Base-by-base conservation (phyloP, 805 yeast species). In the Diddensiella transvaalensis region DNA sequence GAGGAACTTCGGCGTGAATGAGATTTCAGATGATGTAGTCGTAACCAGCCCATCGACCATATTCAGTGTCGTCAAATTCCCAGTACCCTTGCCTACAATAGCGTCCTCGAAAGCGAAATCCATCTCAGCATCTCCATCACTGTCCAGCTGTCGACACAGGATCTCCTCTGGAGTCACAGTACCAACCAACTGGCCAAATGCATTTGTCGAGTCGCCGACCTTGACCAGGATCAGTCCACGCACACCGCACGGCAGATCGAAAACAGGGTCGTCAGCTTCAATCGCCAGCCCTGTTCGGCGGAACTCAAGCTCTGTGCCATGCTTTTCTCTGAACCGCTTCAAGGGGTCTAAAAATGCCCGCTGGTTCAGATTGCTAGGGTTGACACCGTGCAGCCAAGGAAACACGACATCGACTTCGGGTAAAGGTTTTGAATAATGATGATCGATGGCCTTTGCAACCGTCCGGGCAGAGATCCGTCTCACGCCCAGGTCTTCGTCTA, bases 301-400 rank as follows among this genome's bases (percentile, higher is more conserved):
- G 6, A 57, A 21, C 22, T 62, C 55, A 40, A 61, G 56, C 41
- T 58, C 51, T 19, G 49, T 32, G 57, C 47, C 65, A 54, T 22
- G 42, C 33, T 48, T 49, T 53, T 51, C 52, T 17, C 54, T 40
- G 58, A 66, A 53, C 21, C 61, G 50, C 23, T 50, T 49, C 45
- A 36, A 36, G 3, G 69, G 70, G 47, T 67, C 68, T 38, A 64
- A 50, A 57, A 65, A 79, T 69, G 63, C 74, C 39, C 75, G 66
- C 58, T 80, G 85, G 21, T 82, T 77, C 37, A 73, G 68, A 58
- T 80, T 79, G 30, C 73, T 71, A 11, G 71, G 72, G 52, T 83
- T 80, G 39, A 85, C 70, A 0, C 95, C 93, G 63, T 90, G 96
- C 22, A 87, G 71, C 96, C 96, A 89, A 0, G 97, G 97, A 58